Evolutionary conservation across 371 early-diverging fungal genomes (phyloP), one percentile per base, ranked within the genome.

Genomic region (Paraphysoderma sedebokerense): DNA sequence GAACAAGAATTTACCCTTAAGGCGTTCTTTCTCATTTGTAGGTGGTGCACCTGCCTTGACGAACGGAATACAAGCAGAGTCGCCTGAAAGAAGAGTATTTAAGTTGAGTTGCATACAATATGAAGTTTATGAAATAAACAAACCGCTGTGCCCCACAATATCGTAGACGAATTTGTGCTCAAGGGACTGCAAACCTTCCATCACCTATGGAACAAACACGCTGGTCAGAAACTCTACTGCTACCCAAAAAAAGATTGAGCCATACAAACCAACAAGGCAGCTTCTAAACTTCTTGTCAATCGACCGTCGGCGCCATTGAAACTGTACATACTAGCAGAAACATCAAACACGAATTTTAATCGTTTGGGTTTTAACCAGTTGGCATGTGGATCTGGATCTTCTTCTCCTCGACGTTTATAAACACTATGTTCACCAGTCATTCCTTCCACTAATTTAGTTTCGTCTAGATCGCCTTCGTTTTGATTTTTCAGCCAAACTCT

Each of bases 401-500:
- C 74, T n/a, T 79, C 77, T 11, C 85, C 85, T 40, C 88, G 68
- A 23, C 77, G 67, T 54, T 81, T 82, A 60, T 85, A 87, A 36
- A 87, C 80, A 27, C 75, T 67, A 37, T 69, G 65, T 37, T 85
- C 86, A 2, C 88, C 88, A 2, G 81, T 79, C 26, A 87, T 53
- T 8, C 85, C 82, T 56, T 82, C 82, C 26, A 81, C 68, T 27
- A 87, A 66, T 53, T 77, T 82, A 2, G 79, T 76, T 47, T 87
- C 87, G 49, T 87, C 87, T 44, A 87, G 51, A 44, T 87, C 87
- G 19, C 87, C 88, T 22, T 77, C 74, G 17, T 76, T 72, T 56
- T 85, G 82, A 52, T 82, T 81, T 51, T 74, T 77, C 29, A 82
- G 66, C 86, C 87, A 87, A 7, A 83, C 78, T 9, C 84, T 72